Evolutionary conservation across 192 early-diverging fungal species (phyloP).

Genomic region (Phycomyces nitens): DNA sequence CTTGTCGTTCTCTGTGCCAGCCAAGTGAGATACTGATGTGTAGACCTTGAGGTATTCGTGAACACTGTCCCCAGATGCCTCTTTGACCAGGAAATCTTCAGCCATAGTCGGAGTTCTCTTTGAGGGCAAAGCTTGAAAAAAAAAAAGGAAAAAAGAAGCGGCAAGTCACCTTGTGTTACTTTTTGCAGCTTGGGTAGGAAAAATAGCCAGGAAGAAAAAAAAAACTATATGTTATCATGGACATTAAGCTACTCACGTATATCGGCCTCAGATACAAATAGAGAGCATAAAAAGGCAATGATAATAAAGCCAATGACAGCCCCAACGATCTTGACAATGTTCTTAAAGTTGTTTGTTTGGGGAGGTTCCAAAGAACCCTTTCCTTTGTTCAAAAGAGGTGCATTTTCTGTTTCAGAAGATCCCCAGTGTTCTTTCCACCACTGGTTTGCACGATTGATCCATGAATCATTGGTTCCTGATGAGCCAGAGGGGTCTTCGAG

Average conservation of each 20-base stretch:
- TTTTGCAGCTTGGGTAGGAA: too few species aligned
- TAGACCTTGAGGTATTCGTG: conserved; percentile 48
- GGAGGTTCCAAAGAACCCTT: background rate
- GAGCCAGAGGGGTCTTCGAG: background rate
- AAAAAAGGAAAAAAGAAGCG: too few species aligned
- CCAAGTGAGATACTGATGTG: conserved; percentile 56
- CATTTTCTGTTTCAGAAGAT: background rate
- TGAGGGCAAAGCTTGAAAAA: too few species aligned
- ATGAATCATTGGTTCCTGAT: background rate
- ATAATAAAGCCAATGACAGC: background rate
- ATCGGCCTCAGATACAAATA: background rate
- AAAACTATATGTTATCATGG: background rate
- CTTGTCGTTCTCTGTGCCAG: conserved; percentile 46
- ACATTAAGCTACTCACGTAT: background rate
- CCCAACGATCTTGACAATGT: background rate
- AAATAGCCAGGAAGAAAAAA: too few species aligned
- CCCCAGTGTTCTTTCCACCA: background rate
- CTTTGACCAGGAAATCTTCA: conserved; percentile 15
- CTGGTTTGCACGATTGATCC: background rate
- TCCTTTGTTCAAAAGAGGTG: background rate
- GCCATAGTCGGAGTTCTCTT: conserved; percentile 3
- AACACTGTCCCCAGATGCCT: conserved; percentile 28
- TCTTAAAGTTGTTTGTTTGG: background rate
- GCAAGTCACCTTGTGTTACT: too few species aligned
- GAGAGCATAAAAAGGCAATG: background rate